Conservation (phyloP, 1,139 yeast species). For the Zygotorulaspora mrakii region DNA sequence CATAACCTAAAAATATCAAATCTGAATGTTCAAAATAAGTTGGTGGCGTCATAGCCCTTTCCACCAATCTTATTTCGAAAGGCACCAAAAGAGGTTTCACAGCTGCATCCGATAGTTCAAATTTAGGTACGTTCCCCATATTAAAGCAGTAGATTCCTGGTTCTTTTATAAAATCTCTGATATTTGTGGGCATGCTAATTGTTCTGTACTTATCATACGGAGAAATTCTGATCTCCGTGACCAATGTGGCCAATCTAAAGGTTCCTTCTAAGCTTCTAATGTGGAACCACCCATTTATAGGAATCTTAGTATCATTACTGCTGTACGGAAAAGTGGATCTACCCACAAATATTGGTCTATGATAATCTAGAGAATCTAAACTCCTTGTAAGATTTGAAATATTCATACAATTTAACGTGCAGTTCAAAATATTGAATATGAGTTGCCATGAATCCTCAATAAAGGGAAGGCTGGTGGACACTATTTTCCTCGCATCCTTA, state of each 20-base stretch:
- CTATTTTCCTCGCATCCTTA: constrained; percentile 9
- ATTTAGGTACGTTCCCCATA: constrained; percentile 17
- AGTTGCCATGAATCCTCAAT: constrained; percentile 27
- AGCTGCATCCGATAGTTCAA: constrained; percentile 1
- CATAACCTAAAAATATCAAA: constrained; percentile 20
- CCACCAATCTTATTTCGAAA: constrained; percentile 13
- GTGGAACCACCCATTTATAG: constrained; percentile 15
- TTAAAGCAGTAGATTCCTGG: constrained; percentile 23
- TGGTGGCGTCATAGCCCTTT: constrained; percentile 15
- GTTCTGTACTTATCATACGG: constrained; percentile 12
- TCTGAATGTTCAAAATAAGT: constrained; percentile 14
- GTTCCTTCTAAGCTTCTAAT: constrained; percentile 13
- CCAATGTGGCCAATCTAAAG: constrained; percentile 10
- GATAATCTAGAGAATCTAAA: constrained; percentile 12
- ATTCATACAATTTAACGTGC: constrained; percentile 15
- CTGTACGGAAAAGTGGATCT: constrained; percentile 10
- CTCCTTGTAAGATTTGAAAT: constrained; percentile 3
- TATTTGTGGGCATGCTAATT: constrained; percentile 11
- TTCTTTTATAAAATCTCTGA: constrained; percentile 22
- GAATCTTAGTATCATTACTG: constrained; percentile 3
- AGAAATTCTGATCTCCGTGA: constrained; percentile 14
- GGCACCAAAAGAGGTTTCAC: constrained; percentile 2
- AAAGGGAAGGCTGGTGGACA: not conserved
- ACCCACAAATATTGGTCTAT: constrained; percentile 13
- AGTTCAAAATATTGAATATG: constrained; percentile 17